Percentiles rank a stretch among this genome's conserved stretches.
Conservation (phyloP, 1,284 basidiomycete species). For the Erythrobasidium hasegawianum region DNA sequence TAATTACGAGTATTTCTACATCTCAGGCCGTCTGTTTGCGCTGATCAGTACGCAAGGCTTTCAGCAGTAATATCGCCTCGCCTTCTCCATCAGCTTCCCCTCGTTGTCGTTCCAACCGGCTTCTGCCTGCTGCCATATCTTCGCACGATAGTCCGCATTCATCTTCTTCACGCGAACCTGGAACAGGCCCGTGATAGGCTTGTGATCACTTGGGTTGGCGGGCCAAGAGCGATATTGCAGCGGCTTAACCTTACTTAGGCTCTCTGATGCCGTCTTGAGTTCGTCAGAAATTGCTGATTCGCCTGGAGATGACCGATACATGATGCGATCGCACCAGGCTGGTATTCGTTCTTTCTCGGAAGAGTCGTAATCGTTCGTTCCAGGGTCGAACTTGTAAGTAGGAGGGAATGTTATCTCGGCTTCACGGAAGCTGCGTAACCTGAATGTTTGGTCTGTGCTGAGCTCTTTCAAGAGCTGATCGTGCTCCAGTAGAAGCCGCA, state of each 20-base stretch:
- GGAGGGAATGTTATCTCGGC: constrained; percentile 76
- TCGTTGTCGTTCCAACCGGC: constrained; percentile 39
- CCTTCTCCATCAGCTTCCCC: constrained; percentile 29
- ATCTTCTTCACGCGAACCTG: constrained; percentile 68
- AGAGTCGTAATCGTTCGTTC: constrained; percentile 73
- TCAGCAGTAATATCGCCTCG: constrained; percentile 35
- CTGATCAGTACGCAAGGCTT: no score
- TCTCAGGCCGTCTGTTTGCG: no score
- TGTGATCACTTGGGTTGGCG: constrained; percentile 22
- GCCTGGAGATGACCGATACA: constrained; percentile 56
- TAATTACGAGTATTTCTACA: no score
- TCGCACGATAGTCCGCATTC: constrained; percentile 57
- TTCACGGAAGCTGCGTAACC: constrained; percentile 76
- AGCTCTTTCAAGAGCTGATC: constrained; percentile 91
- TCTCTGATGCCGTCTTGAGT: background rate
- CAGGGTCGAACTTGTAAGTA: constrained; percentile 90
- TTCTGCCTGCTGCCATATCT: constrained; percentile 49
- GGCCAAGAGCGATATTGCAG: constrained; percentile 31
- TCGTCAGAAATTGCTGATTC: background rate
- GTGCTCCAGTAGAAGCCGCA: constrained; percentile 63
- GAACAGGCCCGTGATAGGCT: constrained; percentile 68
- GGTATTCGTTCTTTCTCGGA: constrained; percentile 84
- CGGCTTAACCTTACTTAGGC: constrained; percentile 2
- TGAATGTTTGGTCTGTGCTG: constrained; percentile 75
- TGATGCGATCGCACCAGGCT: constrained; percentile 92